These are phyloP conservation scores for Carex pumila DNA, from an alignment of 176 grass and related monocot species.

Conservation along the genomic window DNA sequence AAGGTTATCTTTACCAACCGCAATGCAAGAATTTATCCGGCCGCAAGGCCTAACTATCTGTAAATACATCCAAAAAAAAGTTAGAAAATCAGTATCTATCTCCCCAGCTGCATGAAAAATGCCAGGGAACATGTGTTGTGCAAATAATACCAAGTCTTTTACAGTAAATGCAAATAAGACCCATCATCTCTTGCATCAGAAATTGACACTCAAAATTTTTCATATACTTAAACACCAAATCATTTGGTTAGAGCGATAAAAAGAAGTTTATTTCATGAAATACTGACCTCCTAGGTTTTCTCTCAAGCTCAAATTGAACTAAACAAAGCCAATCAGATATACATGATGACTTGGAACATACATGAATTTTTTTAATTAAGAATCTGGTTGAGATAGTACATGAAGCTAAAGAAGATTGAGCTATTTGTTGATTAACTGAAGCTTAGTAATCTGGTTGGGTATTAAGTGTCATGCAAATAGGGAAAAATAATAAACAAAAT, in stretches of 20 bases:
- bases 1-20: conserved; percentile 72
- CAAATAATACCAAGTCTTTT: not conserved
- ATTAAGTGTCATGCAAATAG: not conserved
- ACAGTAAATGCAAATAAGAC: not conserved
- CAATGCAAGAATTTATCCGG: conserved; percentile 92
- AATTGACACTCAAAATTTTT: not conserved
- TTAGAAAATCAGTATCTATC: not conserved
- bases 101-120: not conserved
- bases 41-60: conserved; percentile 80
- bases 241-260: not conserved
- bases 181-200: not conserved
- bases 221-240: not conserved
- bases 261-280: not conserved
- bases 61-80: not conserved
- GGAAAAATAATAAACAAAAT: not conserved
- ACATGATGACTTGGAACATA: not conserved
- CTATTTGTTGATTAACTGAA: not conserved
- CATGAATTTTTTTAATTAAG: not conserved
- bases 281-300: not conserved
- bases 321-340: not conserved
- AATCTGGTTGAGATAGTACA: not conserved
- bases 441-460: not conserved
- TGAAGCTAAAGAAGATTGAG: not conserved
- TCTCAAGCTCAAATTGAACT: not conserved
- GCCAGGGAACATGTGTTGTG: not conserved